Evolutionary conservation across 192 early-diverging fungal genomes (phyloP).

Genomic region (Paraglomus brasilianum): DNA sequence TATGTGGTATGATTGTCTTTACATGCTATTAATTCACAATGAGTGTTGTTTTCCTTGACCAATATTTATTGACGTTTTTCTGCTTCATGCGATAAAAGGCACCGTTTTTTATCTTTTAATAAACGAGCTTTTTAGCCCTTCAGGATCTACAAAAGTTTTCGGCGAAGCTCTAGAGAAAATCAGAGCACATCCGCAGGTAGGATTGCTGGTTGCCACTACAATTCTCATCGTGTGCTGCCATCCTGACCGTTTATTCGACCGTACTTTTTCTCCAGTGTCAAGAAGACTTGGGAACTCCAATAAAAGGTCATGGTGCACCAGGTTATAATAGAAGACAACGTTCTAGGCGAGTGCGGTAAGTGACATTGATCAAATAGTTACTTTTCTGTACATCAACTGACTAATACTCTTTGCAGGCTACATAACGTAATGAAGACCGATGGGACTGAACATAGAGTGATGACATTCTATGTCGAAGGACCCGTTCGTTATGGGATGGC

Average conservation of each 20-base stretch:
- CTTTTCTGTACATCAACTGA: neutral
- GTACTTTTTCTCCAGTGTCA: slow-evolving; percentile 4
- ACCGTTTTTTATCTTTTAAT: slow-evolving; percentile 45
- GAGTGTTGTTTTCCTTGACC: neutral
- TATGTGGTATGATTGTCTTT: slow-evolving; percentile 35
- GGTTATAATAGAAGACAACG: slow-evolving; percentile 28
- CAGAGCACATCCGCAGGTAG: slow-evolving; percentile 42
- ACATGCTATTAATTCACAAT: neutral
- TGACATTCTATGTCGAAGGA: slow-evolving; percentile 57
- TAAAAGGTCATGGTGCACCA: slow-evolving; percentile 42
- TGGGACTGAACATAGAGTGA: slow-evolving; percentile 50
- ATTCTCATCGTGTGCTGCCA: too few species aligned
- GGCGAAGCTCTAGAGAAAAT: slow-evolving; percentile 52
- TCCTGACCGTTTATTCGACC: too few species aligned
- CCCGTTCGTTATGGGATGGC: slow-evolving; percentile 47
- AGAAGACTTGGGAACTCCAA: slow-evolving; percentile 37
- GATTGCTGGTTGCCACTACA: neutral
- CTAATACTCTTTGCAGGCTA: slow-evolving; percentile 34
- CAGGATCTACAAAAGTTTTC: slow-evolving; percentile 53
- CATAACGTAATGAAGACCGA: slow-evolving; percentile 47
- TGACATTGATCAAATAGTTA: neutral
- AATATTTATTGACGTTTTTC: neutral
- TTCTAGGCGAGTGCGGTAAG: slow-evolving; percentile 10
- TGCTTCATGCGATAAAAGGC: slow-evolving; percentile 7
- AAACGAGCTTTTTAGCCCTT: slow-evolving; percentile 49